phyloP scores from a whole-genome alignment of 2,329 filamentous ascomycete species.

The Aspergillus spinulosporus region DNA sequence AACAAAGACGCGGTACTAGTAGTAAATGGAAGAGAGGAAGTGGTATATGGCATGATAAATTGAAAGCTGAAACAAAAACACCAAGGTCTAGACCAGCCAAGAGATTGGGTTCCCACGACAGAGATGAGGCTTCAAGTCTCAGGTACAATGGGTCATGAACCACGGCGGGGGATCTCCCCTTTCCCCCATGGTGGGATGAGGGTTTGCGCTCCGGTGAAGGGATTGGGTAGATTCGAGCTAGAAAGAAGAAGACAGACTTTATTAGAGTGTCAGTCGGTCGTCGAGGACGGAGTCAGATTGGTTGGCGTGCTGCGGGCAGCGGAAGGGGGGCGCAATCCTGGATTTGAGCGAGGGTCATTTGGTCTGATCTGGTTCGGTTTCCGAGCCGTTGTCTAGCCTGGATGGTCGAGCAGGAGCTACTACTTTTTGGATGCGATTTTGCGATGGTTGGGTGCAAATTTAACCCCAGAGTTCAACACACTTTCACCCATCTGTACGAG shows the following conservation, averaged over 20 bases:
- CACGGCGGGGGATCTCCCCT: background rate
- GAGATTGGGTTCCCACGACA: slow-evolving; percentile 18
- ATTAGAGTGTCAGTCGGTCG: background rate
- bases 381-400: slow-evolving; percentile 10
- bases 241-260: background rate
- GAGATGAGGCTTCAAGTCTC: slow-evolving; percentile 20
- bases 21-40: background rate
- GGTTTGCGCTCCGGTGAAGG: background rate
- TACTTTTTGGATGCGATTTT: background rate
- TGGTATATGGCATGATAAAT: background rate
- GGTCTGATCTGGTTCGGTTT: background rate
- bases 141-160: slow-evolving; percentile 14
- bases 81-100: slow-evolving; percentile 8
- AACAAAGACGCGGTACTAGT: background rate
- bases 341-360: background rate
- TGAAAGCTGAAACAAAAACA: background rate
- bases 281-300: background rate
- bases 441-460: slow-evolving; percentile 10
- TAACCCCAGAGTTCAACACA: slow-evolving; percentile 14
- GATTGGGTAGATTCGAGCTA: slow-evolving; percentile 4
- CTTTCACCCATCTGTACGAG: background rate
- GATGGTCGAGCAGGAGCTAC: background rate
- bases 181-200: background rate
- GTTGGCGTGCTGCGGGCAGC: background rate
- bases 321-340: background rate